Evolutionary conservation across 78 protist species (phyloP).

Genomic region (Diacronema lutheri): DNA sequence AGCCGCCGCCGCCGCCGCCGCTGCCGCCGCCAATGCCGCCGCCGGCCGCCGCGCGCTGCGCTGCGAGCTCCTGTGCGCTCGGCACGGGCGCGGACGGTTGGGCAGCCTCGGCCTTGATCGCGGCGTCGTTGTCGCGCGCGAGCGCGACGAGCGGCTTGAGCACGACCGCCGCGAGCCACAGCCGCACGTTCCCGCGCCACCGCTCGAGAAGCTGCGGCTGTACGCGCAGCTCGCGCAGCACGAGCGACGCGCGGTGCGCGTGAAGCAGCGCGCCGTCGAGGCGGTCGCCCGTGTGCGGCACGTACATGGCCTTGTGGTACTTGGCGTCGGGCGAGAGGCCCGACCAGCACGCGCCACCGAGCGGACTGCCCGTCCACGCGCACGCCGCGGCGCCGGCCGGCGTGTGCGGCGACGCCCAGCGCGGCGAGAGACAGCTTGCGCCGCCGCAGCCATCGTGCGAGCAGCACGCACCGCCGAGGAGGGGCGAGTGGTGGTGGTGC

Average conservation of each 20-base stretch:
- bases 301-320: neutral
- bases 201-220: neutral
- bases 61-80: too few relatives aligned
- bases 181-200: conserved; percentile 3
- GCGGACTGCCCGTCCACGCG: too few relatives aligned
- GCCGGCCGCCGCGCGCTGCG: neutral
- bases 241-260: neutral
- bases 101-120: neutral
- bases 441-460: too few relatives aligned
- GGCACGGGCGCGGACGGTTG: neutral
- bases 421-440: too few relatives aligned
- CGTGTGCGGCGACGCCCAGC: too few relatives aligned
- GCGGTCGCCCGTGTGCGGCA: neutral
- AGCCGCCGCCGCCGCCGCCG: neutral
- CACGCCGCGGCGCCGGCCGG: too few relatives aligned
- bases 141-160: neutral
- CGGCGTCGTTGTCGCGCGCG: neutral
- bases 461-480: too few relatives aligned
- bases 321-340: neutral
- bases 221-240: neutral
- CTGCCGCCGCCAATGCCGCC: too few relatives aligned
- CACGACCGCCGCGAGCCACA: neutral
- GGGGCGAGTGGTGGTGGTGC: too few relatives aligned
- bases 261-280: neutral
- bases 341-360: too few relatives aligned